These are phyloP conservation scores for Coemansia reversa DNA, from an alignment of 192 early-diverging fungal species.

Conservation along the genomic window DNA sequence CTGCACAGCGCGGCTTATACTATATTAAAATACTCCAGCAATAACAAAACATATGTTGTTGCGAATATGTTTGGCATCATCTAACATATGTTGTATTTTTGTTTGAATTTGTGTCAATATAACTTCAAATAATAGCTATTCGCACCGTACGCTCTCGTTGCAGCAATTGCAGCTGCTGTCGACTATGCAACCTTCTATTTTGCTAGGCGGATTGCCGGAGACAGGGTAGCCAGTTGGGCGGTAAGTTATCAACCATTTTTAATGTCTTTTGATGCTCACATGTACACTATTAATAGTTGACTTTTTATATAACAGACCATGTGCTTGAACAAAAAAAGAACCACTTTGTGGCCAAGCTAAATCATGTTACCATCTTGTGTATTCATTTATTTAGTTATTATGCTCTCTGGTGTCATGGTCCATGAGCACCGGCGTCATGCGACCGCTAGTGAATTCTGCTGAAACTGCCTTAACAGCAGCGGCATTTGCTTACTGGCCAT, in stretches of 20 bases:
- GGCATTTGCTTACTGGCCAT: slow-evolving; percentile 88
- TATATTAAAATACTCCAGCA: background rate
- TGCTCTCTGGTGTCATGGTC: slow-evolving; percentile 59
- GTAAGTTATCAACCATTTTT: slow-evolving; percentile 13
- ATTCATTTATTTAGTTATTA: slow-evolving; percentile 11
- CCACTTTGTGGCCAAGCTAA: background rate
- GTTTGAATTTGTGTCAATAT: background rate
- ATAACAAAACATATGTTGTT: background rate
- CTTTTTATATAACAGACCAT: background rate
- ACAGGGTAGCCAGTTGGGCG: slow-evolving; percentile 61
- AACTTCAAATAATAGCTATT: slow-evolving; percentile 48
- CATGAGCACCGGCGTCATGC: slow-evolving; percentile 60
- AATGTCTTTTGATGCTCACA: background rate
- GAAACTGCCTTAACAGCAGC: slow-evolving; percentile 74
- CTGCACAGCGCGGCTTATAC: background rate
- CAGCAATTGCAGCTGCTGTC: slow-evolving; percentile 64
- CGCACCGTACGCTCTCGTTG: slow-evolving; percentile 75
- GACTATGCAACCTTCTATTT: slow-evolving; percentile 78
- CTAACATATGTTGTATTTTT: background rate
- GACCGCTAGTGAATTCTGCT: slow-evolving; percentile 68
- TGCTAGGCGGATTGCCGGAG: slow-evolving; percentile 63
- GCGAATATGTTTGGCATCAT: background rate
- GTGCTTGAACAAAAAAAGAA: background rate
- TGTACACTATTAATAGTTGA: background rate
- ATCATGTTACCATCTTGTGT: background rate